Conservation (phyloP, 2,329 filamentous ascomycete genomes). For the Delphinella strobiligena region DNA sequence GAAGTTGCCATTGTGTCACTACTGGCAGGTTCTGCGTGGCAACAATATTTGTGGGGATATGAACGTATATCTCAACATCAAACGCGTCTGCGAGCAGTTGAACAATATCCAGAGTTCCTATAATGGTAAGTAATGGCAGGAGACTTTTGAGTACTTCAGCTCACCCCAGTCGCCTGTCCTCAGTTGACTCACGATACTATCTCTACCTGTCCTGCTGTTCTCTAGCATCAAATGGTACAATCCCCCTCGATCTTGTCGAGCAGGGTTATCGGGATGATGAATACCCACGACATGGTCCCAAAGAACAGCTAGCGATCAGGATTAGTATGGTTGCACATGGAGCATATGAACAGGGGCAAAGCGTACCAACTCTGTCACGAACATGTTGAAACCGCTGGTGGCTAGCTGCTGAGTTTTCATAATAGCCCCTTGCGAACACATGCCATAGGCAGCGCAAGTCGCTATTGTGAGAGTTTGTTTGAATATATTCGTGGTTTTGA, state of each 20-base stretch:
- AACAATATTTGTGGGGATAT: neutral
- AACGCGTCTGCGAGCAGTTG: neutral
- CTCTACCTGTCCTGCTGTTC: too few relatives aligned
- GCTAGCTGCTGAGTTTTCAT: neutral
- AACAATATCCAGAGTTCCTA: neutral
- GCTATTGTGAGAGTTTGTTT: neutral
- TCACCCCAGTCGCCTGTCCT: too few relatives aligned
- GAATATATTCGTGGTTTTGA: neutral
- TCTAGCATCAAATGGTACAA: neutral
- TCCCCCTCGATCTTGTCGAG: neutral
- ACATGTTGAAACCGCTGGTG: too few relatives aligned
- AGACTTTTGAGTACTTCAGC: too few relatives aligned
- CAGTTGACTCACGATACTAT: too few relatives aligned
- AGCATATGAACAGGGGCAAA: too few relatives aligned
- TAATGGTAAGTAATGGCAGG: too few relatives aligned
- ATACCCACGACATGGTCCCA: neutral
- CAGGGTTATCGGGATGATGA: neutral
- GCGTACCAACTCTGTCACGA: too few relatives aligned
- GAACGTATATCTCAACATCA: neutral
- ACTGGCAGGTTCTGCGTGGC: neutral
- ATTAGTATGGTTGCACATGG: too few relatives aligned
- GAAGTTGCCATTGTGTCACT: neutral
- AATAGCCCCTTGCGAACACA: neutral
- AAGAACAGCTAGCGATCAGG: neutral
- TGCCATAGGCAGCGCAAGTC: neutral